A percentile compares a stretch with the other conserved stretches of the same genome.
Evolutionary conservation across 495 filamentous ascomycete species (phyloP).

Genomic region (Trichoderma erinaceum): DNA sequence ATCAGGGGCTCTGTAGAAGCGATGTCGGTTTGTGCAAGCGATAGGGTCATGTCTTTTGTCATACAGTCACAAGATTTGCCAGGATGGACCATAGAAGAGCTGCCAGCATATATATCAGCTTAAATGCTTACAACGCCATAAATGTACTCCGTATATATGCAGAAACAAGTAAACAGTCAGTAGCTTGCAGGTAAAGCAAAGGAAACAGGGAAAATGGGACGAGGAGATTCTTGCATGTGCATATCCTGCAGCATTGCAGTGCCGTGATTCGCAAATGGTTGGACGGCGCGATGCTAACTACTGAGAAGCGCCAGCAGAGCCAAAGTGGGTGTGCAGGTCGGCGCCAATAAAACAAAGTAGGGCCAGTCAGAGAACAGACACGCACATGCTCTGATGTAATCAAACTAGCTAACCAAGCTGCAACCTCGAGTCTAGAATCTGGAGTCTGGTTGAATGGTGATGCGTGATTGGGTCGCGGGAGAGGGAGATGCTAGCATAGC

Average conservation of each 20-base stretch:
- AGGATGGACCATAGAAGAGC: too few relatives aligned
- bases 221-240: neutral
- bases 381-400: neutral
- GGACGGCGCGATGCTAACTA: neutral
- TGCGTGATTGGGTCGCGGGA: neutral
- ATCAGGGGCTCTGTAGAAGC: conserved; percentile 1
- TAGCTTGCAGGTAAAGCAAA: neutral
- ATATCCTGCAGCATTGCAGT: neutral
- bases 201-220: neutral
- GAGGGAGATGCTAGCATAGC: neutral
- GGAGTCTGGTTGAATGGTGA: too few relatives aligned
- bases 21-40: conserved; percentile 4
- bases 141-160: too few relatives aligned
- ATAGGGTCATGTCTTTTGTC: neutral
- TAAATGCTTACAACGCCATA: too few relatives aligned
- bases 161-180: too few relatives aligned
- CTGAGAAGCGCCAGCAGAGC: neutral
- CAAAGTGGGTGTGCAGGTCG: conserved; percentile 1
- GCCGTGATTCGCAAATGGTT: conserved; percentile 3
- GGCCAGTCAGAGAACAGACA: neutral
- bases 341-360: neutral
- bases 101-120: too few relatives aligned
- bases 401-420: too few relatives aligned
- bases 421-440: too few relatives aligned
- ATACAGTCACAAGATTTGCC: neutral